phyloP scores from a whole-genome alignment of 257 asterid genomes.

The Avicennia marina region DNA sequence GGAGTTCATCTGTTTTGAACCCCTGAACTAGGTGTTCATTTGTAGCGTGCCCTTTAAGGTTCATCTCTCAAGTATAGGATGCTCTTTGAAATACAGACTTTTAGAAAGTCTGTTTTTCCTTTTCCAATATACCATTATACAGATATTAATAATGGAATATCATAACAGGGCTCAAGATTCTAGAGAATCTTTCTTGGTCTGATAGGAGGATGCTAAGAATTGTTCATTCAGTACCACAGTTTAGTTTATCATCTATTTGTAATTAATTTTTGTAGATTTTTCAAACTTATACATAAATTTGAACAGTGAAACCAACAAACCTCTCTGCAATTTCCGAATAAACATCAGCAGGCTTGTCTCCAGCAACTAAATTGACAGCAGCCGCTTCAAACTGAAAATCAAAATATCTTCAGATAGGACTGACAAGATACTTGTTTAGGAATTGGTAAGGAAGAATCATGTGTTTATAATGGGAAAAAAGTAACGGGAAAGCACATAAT shows the following conservation, averaged over 20 bases:
- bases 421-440: too few species aligned
- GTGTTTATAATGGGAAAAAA: neutral
- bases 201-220: neutral
- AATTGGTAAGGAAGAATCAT: neutral
- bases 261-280: too few species aligned
- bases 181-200: neutral
- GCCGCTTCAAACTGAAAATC: constrained; percentile 83
- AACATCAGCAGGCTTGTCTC: constrained; percentile 87
- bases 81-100: too few species aligned
- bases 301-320: constrained; percentile 31
- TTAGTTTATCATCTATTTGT: too few species aligned
- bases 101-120: too few species aligned
- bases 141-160: too few species aligned
- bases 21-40: too few species aligned
- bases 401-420: constrained; percentile 20
- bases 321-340: constrained; percentile 95
- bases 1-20: too few species aligned
- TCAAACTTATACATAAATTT: neutral
- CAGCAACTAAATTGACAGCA: constrained; percentile 91
- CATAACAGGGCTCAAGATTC: too few species aligned
- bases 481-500: neutral
- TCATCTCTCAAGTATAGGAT: too few species aligned
- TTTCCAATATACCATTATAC: too few species aligned
- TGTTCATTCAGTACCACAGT: neutral
- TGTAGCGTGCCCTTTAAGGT: too few species aligned